Evolutionary conservation across 345 rosid genomes (phyloP).

Genomic region (Trapa incisa): DNA sequence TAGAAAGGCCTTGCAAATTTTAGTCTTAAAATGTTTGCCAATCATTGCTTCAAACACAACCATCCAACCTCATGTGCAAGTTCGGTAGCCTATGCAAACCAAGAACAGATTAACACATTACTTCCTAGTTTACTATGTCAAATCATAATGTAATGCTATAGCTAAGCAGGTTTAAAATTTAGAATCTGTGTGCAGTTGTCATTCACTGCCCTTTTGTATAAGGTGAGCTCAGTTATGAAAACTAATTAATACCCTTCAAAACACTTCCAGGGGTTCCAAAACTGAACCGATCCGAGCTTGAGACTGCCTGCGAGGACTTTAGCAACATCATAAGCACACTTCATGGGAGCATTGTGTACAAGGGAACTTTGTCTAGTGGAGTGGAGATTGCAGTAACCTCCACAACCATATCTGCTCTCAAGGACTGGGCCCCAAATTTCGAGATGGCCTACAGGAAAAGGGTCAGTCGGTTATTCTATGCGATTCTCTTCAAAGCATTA

Average conservation of each 20-base stretch:
- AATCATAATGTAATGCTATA: too few species aligned
- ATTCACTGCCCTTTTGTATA: too few species aligned
- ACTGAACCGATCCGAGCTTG: constrained; percentile 68
- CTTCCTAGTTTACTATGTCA: too few species aligned
- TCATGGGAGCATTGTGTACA: constrained; percentile 50
- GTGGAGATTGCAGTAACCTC: constrained; percentile 90
- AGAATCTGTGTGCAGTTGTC: too few species aligned
- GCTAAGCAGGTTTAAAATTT: too few species aligned
- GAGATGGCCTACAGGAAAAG: constrained; percentile 64
- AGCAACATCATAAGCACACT: constrained; percentile 70
- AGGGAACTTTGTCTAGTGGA: constrained; percentile 95
- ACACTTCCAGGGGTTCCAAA: constrained; percentile 69
- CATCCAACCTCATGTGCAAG: too few species aligned
- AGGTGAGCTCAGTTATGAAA: neutral
- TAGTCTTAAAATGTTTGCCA: too few species aligned
- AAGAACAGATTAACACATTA: too few species aligned
- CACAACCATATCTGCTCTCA: constrained; percentile 30
- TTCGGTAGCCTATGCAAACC: too few species aligned
- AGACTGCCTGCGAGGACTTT: constrained; percentile 98
- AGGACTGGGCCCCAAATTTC: constrained; percentile 52
- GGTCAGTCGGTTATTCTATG: constrained; percentile 20
- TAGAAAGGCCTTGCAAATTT: too few species aligned
- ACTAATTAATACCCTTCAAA: neutral
- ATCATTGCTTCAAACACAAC: too few species aligned
- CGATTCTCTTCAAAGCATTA: neutral